Base-by-base conservation (phyloP, 2,329 filamentous ascomycete species). In the Cordyceps cateniannulata region DNA sequence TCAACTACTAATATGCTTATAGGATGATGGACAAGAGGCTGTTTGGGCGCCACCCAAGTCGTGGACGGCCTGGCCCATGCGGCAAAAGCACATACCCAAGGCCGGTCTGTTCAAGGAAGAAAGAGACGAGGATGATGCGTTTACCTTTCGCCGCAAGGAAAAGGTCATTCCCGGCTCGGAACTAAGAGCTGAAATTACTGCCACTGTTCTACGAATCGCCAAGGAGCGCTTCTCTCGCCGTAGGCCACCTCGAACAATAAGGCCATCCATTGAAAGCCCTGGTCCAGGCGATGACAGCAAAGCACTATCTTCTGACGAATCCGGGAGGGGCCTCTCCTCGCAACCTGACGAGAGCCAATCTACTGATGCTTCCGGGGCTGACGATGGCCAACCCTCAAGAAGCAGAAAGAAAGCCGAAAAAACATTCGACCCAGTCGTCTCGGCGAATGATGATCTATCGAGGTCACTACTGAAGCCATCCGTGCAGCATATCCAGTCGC, bases 31-130 rank as follows among this genome's bases (percentile, higher is more conserved):
- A 5, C 65, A 69, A 38, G 64, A 74, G 7, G 65, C 60, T 2
- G 65, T 74, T 49, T 86, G 83, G 80, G 72, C 71, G 5, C 82
- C 82, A 2, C 78, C 83, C 0, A 84, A 81, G 62, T 65, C 70
- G 5, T 97, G 93, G 93, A 90, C 90, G 20, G 89, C 92, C 0
- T 97, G 93, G 93, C 93, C 93, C 5, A 72, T 96, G 68, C 79
- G 79, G 22, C 77, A 82, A 5, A 74, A 78, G 8, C 75, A 81
- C 27, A 85, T 95, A 8, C 90, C 89, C 1, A 75, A 77, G 18
- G 76, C 79, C 16, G 76, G 77, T 22, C 81, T 89, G 63, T 71
- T 77, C 56, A 78, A 76, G 65, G 76, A 70, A 63, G 70, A 70
- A 8, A 67, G 73, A 8, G 78, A 84, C 53, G 75, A 77, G 7